A percentile compares a stretch with the other conserved stretches of the same genome.
Conservation (phyloP, 1,284 basidiomycete species). For the Marasmius fiardii region DNA sequence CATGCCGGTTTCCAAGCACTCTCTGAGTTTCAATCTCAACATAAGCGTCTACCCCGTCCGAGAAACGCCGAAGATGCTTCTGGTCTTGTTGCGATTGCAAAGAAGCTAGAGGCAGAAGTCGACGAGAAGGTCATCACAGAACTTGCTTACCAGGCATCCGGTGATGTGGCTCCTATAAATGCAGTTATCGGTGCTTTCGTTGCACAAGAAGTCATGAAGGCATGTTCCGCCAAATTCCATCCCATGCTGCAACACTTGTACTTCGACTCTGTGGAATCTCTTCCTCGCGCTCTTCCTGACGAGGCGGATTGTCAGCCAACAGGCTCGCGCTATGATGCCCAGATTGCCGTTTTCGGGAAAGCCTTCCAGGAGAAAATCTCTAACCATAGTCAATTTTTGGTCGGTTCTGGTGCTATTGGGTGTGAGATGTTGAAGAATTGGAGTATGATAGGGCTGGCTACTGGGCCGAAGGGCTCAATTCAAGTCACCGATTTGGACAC, state of each 20-base stretch:
- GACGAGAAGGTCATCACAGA: slow-evolving; percentile 84
- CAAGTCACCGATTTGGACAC: slow-evolving; percentile 98
- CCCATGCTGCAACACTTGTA: slow-evolving; percentile 96
- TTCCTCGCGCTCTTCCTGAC: slow-evolving; percentile 72
- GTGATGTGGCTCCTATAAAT: slow-evolving; percentile 90
- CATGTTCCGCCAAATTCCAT: slow-evolving; percentile 97
- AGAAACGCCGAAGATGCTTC: slow-evolving; percentile 84
- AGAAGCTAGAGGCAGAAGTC: slow-evolving; percentile 73
- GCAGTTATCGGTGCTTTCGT: slow-evolving; percentile 98
- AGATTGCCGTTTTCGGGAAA: slow-evolving; percentile 95
- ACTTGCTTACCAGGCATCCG: slow-evolving; percentile 89
- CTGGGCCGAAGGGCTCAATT: slow-evolving; percentile 79
- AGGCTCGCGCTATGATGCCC: slow-evolving; percentile 88
- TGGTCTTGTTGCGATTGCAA: slow-evolving; percentile 70
- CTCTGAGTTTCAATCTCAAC: slow-evolving; percentile 72
- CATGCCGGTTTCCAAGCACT: slow-evolving; percentile 97
- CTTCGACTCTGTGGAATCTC: slow-evolving; percentile 96
- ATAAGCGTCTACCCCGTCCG: slow-evolving; percentile 77
- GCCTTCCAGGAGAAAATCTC: slow-evolving; percentile 92
- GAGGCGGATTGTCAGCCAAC: slow-evolving; percentile 86
- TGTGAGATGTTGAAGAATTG: slow-evolving; percentile 99
- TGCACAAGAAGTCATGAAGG: slow-evolving; percentile 97
- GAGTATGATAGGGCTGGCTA: slow-evolving; percentile 97
- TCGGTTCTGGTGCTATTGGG: slow-evolving; percentile 97
- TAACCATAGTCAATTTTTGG: slow-evolving; percentile 93